phyloP scores from a whole-genome alignment of 1,284 basidiomycete genomes.

The Athelia sp. region DNA sequence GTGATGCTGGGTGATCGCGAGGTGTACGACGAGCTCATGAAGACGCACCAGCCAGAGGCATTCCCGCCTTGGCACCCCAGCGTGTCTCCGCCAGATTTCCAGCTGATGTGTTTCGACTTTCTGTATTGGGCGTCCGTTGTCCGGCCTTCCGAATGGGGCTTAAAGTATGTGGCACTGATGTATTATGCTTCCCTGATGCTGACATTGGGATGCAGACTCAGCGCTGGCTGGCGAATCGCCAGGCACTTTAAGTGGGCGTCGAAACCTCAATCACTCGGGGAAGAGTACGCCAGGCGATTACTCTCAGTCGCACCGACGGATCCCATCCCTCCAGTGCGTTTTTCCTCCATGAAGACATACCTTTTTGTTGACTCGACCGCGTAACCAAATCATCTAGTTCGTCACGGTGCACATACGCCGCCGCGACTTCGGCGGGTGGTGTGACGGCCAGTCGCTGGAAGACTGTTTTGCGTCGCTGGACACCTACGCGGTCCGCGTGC shows the following conservation, averaged over 20 bases:
- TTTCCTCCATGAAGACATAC: constrained; percentile 3
- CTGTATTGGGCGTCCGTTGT: constrained; percentile 41
- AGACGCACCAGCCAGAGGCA: constrained; percentile 8
- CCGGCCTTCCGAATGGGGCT: constrained; percentile 12
- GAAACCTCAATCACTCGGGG: constrained; percentile 17
- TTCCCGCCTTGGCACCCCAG: constrained; percentile 23
- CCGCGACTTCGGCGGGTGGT: constrained; percentile 37
- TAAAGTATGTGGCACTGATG: constrained; percentile 15
- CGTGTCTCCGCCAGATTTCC: constrained; percentile 42
- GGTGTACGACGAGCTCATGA: constrained; percentile 23
- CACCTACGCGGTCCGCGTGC: constrained; percentile 31
- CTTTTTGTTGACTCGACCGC: not conserved
- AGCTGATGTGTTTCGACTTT: constrained; percentile 47
- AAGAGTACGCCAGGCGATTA: constrained; percentile 18
- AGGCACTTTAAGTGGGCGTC: not conserved
- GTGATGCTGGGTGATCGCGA: constrained; percentile 36
- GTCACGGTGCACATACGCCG: constrained; percentile 43
- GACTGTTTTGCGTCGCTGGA: constrained; percentile 39
- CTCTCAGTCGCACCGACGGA: constrained; percentile 15
- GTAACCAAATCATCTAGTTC: constrained; percentile 20
- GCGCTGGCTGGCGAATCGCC: constrained; percentile 42
- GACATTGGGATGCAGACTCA: constrained; percentile 38
- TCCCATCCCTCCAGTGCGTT: constrained; percentile 17
- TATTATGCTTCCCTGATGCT: not conserved
- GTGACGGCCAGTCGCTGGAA: constrained; percentile 18